Evolutionary conservation across 176 grass and related monocot species (phyloP).

Genomic region (Typha latifolia): DNA sequence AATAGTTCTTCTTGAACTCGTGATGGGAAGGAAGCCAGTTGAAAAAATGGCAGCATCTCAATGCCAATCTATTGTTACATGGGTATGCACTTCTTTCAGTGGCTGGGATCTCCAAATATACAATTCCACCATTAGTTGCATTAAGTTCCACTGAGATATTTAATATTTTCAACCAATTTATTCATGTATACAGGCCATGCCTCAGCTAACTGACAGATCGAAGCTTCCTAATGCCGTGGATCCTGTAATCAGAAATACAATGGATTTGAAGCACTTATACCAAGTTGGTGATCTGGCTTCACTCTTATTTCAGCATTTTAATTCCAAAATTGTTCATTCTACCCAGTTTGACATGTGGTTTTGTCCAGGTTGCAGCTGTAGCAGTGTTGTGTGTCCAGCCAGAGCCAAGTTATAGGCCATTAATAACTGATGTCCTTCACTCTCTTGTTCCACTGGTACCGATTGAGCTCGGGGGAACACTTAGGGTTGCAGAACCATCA

Average conservation of each 20-base stretch:
- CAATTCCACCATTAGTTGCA: background rate
- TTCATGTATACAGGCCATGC: slow-evolving; percentile 61
- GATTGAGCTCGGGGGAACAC: slow-evolving; percentile 68
- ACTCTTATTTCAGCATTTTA: background rate
- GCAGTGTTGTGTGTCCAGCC: slow-evolving; percentile 86
- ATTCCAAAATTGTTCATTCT: background rate
- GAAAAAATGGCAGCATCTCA: slow-evolving; percentile 83
- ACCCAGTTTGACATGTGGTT: slow-evolving; percentile 5
- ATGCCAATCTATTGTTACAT: slow-evolving; percentile 88
- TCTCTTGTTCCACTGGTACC: slow-evolving; percentile 88
- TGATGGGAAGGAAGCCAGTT: slow-evolving; percentile 49
- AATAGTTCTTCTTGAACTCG: slow-evolving; percentile 1
- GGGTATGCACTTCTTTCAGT: slow-evolving; percentile 35
- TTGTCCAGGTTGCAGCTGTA: slow-evolving; percentile 81
- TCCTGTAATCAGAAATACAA: slow-evolving; percentile 82
- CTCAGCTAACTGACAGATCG: slow-evolving; percentile 83
- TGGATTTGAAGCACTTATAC: slow-evolving; percentile 92
- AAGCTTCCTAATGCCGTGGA: slow-evolving; percentile 87
- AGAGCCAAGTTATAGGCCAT: slow-evolving; percentile 90
- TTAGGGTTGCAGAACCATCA: slow-evolving; percentile 43
- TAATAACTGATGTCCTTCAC: slow-evolving; percentile 94
- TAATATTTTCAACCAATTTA: background rate
- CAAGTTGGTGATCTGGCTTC: slow-evolving; percentile 42
- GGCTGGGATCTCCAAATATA: background rate
- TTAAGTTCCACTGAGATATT: background rate